Evolutionary conservation across 768 basidiomycete genomes (phyloP).

Genomic region (Hirschioporus abietinus): DNA sequence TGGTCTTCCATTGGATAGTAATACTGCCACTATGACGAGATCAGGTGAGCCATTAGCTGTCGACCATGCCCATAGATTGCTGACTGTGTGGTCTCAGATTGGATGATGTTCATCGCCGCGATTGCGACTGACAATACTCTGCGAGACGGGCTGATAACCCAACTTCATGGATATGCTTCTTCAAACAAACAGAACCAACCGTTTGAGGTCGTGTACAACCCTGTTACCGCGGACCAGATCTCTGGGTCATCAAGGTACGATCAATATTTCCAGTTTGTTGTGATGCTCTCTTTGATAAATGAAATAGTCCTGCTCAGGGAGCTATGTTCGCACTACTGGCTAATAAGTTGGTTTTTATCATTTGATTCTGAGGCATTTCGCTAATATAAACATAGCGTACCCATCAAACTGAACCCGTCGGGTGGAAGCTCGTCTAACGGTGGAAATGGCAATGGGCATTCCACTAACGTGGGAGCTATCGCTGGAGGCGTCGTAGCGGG

Average conservation of each 20-base stretch:
- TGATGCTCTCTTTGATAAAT: neutral
- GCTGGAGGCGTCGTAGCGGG: neutral
- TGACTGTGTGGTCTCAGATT: constrained; percentile 30
- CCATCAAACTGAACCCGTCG: neutral
- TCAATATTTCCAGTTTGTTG: neutral
- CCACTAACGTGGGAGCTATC: neutral
- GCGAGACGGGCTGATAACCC: constrained; percentile 28
- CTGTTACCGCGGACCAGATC: neutral
- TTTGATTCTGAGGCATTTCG: neutral
- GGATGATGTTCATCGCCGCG: constrained; percentile 54
- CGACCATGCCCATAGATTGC: neutral
- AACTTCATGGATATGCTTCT: neutral
- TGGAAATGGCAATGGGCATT: neutral
- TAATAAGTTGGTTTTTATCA: neutral
- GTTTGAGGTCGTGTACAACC: neutral
- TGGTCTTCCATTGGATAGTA: constrained; percentile 2
- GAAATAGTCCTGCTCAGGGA: neutral
- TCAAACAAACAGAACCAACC: neutral
- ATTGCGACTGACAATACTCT: constrained; percentile 39
- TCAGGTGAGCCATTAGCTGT: neutral
- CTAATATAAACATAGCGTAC: neutral
- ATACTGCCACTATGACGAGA: neutral
- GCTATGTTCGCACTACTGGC: constrained; percentile 1
- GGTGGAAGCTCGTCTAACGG: neutral
- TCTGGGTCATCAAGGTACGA: neutral